Evolutionary conservation across 2,329 filamentous ascomycete species (phyloP).

Genomic region (Fusarium chlamydosporum): DNA sequence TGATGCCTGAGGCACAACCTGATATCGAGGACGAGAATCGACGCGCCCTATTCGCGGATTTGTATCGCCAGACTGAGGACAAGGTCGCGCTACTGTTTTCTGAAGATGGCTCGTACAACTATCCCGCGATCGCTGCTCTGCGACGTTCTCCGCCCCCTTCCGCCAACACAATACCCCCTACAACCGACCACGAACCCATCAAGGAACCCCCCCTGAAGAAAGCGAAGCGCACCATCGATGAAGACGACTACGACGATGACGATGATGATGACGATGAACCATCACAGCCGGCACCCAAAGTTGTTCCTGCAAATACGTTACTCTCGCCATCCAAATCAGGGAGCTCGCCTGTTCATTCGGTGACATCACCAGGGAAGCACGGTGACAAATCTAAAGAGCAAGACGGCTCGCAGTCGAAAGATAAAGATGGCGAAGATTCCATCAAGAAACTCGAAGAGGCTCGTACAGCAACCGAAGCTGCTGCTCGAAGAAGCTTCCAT

Average conservation of each 20-base stretch:
- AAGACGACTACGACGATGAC: conserved; percentile 89
- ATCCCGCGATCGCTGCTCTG: conserved; percentile 67
- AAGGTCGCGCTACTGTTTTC: conserved; percentile 82
- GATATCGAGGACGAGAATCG: conserved; percentile 78
- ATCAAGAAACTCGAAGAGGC: conserved; percentile 94
- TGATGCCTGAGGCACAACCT: conserved; percentile 72
- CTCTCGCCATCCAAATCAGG: conserved; percentile 79
- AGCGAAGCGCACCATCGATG: conserved; percentile 81
- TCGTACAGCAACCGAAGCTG: conserved; percentile 90
- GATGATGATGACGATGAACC: conserved; percentile 76
- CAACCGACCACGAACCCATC: conserved; percentile 71
- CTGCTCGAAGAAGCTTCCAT: conserved; percentile 90
- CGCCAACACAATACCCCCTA: conserved; percentile 63
- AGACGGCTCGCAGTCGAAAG: conserved; percentile 64
- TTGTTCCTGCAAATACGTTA: conserved; percentile 68
- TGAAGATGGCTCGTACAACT: conserved; percentile 68
- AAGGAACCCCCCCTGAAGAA: conserved; percentile 78
- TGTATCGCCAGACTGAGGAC: conserved; percentile 83
- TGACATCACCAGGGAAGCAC: conserved; percentile 72
- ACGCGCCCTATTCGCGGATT: conserved; percentile 80
- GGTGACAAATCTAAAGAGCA: conserved; percentile 67
- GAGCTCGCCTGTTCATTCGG: conserved; percentile 74
- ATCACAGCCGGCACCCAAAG: conserved; percentile 67
- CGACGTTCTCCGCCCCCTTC: conserved; percentile 58
- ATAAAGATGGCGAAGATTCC: conserved; percentile 85